Base-by-base conservation (phyloP, 2,329 filamentous ascomycete genomes). In the Pseudopithomyces maydicus region DNA sequence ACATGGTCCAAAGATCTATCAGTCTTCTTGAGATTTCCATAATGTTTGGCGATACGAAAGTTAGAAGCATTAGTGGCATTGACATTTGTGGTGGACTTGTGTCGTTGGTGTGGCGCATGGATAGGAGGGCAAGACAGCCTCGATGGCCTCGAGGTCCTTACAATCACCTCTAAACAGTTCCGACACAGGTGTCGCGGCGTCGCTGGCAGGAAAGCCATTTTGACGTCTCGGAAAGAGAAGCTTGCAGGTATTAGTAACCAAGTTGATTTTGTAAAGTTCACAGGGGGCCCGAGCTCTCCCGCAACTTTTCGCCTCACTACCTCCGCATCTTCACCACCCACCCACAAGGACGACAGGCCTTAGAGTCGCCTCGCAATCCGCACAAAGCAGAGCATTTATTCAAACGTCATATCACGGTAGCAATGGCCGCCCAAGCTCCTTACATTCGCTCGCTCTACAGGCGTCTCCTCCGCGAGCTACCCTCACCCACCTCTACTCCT, bases 381-480 rank as follows among this genome's bases (percentile, higher is more conserved):
- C 32, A 26, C 43, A 14, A 56, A 32, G 52, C 36, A n/a, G 36
- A 35, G 45, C 17, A n/a, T n/a, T n/a, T n/a, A n/a, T 23, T 29
- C 52, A 0, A 8, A 33, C 3, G 12, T 47, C 19, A 11, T 22
- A 29, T 5, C 32, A 5, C 26, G 52, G 19, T 36, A 20, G 44
- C 12, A 65, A 79, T 80, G 77, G 68, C 77, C n/a, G 45, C 62
- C 14, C 26, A 64, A 38, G 74, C 84, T 39, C 79, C 81, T 38
- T 73, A 75, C 62, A 74, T 90, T 41, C 91, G 91, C 70, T 87
- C 91, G 35, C 84, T 97, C 72, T 98, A 98, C 84, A 91, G 94
- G 69, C 85, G 89, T 41, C 83, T 97, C 71, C 87, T 98, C 54
- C 92, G 94, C 76, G 92, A 97, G 80, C 87, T 97, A 8, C 94